These are phyloP conservation scores for Phaffia australis DNA, from an alignment of 768 basidiomycete genomes.

Conservation along the genomic window DNA sequence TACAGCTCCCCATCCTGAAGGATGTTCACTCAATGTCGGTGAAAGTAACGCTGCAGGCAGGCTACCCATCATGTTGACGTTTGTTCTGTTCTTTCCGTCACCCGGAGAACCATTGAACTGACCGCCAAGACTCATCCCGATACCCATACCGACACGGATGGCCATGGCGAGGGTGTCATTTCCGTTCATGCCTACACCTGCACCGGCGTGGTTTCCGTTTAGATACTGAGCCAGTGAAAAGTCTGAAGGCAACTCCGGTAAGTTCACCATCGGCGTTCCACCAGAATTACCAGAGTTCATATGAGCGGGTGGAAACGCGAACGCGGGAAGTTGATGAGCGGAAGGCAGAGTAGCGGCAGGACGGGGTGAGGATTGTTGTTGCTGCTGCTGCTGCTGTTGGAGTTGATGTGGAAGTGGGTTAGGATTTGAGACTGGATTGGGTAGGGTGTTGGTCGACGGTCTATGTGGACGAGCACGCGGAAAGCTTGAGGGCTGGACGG, in stretches of 20 bases:
- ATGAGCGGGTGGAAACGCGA: constrained; percentile 13
- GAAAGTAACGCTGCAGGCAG: not conserved
- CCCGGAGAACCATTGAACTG: not conserved
- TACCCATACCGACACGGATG: constrained; percentile 25
- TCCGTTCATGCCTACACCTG: not conserved
- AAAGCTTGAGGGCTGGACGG: not conserved
- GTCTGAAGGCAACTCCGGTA: constrained; percentile 10
- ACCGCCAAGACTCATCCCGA: constrained; percentile 22
- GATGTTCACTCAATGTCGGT: not conserved
- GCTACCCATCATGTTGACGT: not conserved
- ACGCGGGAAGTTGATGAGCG: constrained; percentile 7
- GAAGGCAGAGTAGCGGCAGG: constrained; percentile 1
- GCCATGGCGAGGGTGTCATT: constrained; percentile 23
- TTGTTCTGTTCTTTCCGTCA: not conserved
- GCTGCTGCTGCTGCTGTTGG: not conserved
- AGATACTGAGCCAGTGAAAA: constrained; percentile 8
- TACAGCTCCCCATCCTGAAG: not conserved
- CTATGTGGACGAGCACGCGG: not conserved
- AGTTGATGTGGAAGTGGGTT: not conserved
- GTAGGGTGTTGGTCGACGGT: not conserved
- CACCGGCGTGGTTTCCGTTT: not conserved
- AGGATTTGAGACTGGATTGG: not conserved
- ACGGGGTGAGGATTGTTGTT: not conserved
- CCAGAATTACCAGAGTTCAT: too few species aligned
- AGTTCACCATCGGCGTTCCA: constrained; percentile 1